These are phyloP conservation scores for Akanthomyces dipterigenus DNA, from an alignment of 2,329 filamentous ascomycete species.

Conservation along the genomic window DNA sequence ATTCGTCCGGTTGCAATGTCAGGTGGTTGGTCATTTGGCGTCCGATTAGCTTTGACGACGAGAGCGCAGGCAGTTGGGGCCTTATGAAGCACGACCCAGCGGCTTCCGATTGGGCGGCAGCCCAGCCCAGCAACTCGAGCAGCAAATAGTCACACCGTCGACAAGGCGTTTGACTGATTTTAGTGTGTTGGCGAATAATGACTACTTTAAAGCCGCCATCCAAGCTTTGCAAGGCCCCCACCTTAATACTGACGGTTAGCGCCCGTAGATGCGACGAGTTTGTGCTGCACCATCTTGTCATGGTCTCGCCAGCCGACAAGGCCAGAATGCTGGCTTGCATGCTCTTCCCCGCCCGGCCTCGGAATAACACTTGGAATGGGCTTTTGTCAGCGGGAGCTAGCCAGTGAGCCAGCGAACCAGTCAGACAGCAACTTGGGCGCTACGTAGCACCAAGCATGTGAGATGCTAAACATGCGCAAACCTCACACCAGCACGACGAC, in stretches of 20 bases:
- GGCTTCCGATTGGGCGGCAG: background rate
- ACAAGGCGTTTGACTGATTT: too few relatives aligned
- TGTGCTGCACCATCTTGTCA: background rate
- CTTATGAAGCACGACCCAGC: background rate
- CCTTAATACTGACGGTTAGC: background rate
- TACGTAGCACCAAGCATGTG: background rate
- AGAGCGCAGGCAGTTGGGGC: too few relatives aligned
- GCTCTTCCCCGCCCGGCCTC: background rate
- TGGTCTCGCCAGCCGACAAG: background rate
- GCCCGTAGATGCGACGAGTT: background rate
- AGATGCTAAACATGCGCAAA: background rate
- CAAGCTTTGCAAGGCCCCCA: background rate
- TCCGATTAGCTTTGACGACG: too few relatives aligned
- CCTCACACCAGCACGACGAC: background rate
- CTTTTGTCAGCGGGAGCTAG: background rate
- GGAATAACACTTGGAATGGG: background rate
- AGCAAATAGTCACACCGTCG: background rate
- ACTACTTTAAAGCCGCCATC: background rate
- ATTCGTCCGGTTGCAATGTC: too few relatives aligned
- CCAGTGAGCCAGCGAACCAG: too few relatives aligned
- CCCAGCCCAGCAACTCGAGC: background rate
- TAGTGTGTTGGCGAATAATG: background rate
- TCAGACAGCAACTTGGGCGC: background rate
- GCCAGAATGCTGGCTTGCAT: background rate
- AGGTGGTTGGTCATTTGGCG: too few relatives aligned